A percentile compares a stretch with the other conserved stretches of the same genome.
phyloP scores from a whole-genome alignment of 768 basidiomycete species.

The Mycena rebaudengoi region DNA sequence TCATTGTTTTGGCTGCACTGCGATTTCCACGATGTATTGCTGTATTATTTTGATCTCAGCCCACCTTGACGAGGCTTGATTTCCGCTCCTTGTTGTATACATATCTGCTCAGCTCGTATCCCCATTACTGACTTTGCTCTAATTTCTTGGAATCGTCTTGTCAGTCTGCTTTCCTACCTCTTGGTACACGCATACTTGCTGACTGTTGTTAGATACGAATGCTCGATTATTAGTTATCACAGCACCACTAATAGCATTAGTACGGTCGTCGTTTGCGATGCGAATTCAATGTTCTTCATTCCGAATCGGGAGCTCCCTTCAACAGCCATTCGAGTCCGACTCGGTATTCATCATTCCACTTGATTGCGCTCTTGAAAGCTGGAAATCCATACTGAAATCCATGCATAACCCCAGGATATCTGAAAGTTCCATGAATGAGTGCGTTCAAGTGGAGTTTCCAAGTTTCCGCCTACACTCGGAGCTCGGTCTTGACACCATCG shows the following conservation, averaged over 20 bases:
- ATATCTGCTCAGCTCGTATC: no score
- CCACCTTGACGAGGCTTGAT: no score
- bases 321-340: slow-evolving; percentile 17
- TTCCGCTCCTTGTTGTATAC: no score
- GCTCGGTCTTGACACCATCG: slow-evolving; percentile 17
- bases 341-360: slow-evolving; percentile 16
- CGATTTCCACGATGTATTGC: neutral
- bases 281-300: no score
- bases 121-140: no score
- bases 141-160: no score
- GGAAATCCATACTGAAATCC: slow-evolving; percentile 16
- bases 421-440: neutral
- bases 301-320: slow-evolving; percentile 12
- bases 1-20: neutral
- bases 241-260: no score
- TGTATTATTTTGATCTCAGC: neutral
- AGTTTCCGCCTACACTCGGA: neutral
- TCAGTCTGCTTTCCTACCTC: no score
- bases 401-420: slow-evolving; percentile 23
- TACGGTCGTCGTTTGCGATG: no score
- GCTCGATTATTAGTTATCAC: no score
- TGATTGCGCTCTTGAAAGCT: neutral
- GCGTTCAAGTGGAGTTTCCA: neutral
- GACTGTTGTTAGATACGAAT: no score
- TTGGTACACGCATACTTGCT: no score